Base-by-base conservation (phyloP, 1,284 basidiomycete species). In the Ustilago loliicola region DNA sequence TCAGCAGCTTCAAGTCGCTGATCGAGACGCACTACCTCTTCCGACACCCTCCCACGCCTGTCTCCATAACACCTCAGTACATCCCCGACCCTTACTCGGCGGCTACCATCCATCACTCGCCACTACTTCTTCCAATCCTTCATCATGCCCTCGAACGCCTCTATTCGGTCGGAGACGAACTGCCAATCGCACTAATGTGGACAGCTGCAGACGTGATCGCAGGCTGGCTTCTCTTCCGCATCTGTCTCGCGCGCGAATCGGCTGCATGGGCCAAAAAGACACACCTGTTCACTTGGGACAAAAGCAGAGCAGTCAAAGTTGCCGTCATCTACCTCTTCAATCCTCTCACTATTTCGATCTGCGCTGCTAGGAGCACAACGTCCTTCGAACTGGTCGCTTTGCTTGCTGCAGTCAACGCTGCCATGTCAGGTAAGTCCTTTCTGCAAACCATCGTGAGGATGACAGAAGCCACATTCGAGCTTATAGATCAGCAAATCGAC, bases 261-360 rank as follows among this genome's bases (percentile, higher is more conserved):
- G 63, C 66, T 34, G 19, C n/a, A 11, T 51, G 61, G 66, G 56
- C 72, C 30, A 56, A 61, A 53, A 63, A 70, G 52, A 62, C 66
- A 25, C 60, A 67, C 47, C 17, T 77, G 9, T 74, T 42, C 38
- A 36, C 68, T 1, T 74, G 77, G 77, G 62, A 79, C 34, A 68
- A 57, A n/a, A 75, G 67, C 57, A 63, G 77, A 61, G 72, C 78
- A 19, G 21, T 62, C 30, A 66, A 62, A 36, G 69, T 80, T n/a
- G 61, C 79, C 11, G 68, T 61, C 34, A 30, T 80, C 19, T 95
- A 93, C 87, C 90, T 98, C 3, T 87, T 96, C 70, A 97, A 97
- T 80, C 96, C 96, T 4, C 96, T 96, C 85, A 88, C 93, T 6
- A 86, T 96, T 54, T 88, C 94, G 1, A 91, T 94, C 0, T 92